A percentile compares a stretch with the other conserved stretches of the same genome.
Conservation (phyloP, 495 filamentous ascomycete genomes). For the Xylaria telfairii region DNA sequence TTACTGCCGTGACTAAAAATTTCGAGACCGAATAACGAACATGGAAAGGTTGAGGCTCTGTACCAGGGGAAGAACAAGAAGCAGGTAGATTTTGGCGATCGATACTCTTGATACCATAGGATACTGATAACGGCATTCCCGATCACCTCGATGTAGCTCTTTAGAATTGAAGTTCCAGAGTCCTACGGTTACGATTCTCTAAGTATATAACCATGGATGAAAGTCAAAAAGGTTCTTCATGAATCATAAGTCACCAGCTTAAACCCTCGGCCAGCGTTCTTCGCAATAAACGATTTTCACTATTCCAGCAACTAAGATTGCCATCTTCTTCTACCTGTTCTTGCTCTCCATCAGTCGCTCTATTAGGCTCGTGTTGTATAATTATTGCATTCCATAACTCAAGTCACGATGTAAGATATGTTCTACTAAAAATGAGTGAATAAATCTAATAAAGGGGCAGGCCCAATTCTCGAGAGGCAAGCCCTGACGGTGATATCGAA, state of each 20-base stretch:
- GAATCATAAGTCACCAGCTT: background rate
- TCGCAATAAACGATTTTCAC: background rate
- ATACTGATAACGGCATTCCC: conserved; percentile 6
- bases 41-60: conserved; percentile 16
- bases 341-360: background rate
- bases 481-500: background rate
- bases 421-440: background rate
- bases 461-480: background rate
- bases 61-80: background rate
- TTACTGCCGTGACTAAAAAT: too few species aligned
- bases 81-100: background rate
- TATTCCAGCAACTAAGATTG: too few species aligned
- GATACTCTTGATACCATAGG: background rate
- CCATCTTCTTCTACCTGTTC: background rate
- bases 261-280: background rate
- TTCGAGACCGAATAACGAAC: background rate
- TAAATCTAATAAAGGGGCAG: background rate
- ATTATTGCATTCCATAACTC: background rate
- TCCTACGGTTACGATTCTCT: background rate
- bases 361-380: background rate
- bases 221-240: background rate
- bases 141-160: background rate
- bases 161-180: background rate
- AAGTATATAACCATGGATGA: background rate
- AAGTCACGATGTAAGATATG: conserved; percentile 13